Evolutionary conservation across 1,139 yeast genomes (phyloP), one percentile per base, ranked within the genome.

Genomic region (Kodamaea ohmeri): DNA sequence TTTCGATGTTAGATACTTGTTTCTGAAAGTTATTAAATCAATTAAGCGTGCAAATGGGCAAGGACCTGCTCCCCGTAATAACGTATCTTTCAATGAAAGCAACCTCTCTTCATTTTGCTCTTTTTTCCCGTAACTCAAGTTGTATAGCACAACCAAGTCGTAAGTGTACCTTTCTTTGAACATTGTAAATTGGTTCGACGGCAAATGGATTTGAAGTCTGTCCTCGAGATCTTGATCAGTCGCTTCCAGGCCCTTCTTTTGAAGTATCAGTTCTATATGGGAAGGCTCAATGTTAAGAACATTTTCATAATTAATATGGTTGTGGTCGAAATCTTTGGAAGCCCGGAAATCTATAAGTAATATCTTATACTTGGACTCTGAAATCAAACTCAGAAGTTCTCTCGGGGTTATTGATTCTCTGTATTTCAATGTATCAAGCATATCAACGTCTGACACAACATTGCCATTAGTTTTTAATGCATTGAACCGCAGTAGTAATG

Each of bases 261-360:
- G 48, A 3, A 47, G 32, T 9, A 66, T 35, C 25, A 50, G 46
- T 4, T 41, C 43, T 3, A 65, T 50, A 4, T 78, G 66, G 4
- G 76, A 62, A 0, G 96, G 96, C 40, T 85, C 95, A 11, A 88
- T 73, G 53, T 89, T 83, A 13, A 85, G 72, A 6, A 82, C 58
- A 34, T 81, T 73, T 1, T 63, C 56, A 25, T 71, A 62, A 15
- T 71, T 68, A 22, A 89, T 76, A 53, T 83, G 95, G 27, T 76
- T 73, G 36, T 65, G 67, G 32, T 76, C 71, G 56, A 72, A 86
- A 30, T 76, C 80, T 17, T 67, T 67, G 31, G 81, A 63, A 11
- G 79, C 67, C 44, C 96, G 67, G 32, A 80, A 71, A 54, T 89
- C 97, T 16, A 89, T 69, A 17, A 85, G 46, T 28, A 85, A 62